phyloP scores from a whole-genome alignment of 2,329 filamentous ascomycete species.

The Xylariomycetidae sp. region DNA sequence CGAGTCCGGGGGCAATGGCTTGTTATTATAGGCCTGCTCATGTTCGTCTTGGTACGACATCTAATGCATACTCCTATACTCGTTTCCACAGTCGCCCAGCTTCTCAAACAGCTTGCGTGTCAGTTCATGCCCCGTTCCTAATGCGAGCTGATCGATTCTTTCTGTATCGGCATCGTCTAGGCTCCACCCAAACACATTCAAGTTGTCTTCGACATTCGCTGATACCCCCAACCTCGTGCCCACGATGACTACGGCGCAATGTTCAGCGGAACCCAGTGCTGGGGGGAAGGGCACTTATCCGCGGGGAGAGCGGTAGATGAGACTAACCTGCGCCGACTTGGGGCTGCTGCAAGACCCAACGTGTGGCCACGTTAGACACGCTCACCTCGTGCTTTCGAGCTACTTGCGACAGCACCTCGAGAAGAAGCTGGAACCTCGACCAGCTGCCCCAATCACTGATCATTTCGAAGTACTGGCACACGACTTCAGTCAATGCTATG shows the following conservation, averaged over 20 bases:
- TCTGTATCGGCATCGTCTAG: constrained; percentile 20
- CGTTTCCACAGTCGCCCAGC: constrained; percentile 28
- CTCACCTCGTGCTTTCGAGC: constrained; percentile 22
- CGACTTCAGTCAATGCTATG: too few relatives aligned
- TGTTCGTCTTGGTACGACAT: too few relatives aligned
- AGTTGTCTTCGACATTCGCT: constrained; percentile 22
- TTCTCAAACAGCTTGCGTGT: constrained; percentile 14
- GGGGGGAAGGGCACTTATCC: too few relatives aligned
- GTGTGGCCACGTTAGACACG: constrained; percentile 25
- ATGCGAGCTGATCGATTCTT: constrained; percentile 17
- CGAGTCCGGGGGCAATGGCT: too few relatives aligned
- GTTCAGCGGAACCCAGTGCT: not conserved
- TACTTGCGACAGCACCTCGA: constrained; percentile 16
- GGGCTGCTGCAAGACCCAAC: constrained; percentile 29
- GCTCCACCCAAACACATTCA: constrained; percentile 18
- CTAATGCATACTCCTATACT: constrained; percentile 25
- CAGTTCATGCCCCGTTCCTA: constrained; percentile 13
- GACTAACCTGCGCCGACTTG: constrained; percentile 23
- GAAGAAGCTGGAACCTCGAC: constrained; percentile 24
- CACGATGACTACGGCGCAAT: constrained; percentile 21
- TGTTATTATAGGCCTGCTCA: too few relatives aligned
- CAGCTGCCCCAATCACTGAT: constrained; percentile 26
- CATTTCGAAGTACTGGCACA: constrained; percentile 25
- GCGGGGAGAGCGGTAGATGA: too few relatives aligned
- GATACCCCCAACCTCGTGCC: constrained; percentile 26